Evolutionary conservation across 164 flowering plant genomes (phyloP).

Genomic region (Cinnamomum micranthum): DNA sequence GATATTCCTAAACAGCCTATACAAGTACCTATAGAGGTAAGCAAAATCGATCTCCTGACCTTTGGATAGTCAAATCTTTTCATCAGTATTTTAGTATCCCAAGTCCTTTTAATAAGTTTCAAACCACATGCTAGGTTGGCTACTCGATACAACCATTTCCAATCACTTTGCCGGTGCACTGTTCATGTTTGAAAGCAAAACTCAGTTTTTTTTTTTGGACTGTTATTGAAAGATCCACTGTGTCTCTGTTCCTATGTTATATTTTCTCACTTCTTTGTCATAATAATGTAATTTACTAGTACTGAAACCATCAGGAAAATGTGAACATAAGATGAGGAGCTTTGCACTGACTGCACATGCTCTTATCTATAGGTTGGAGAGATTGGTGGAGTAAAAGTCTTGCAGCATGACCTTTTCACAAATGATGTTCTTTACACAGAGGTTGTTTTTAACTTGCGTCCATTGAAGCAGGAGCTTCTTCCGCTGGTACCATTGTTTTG

Average conservation of each 20-base stretch:
- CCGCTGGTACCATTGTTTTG: conserved; percentile 93
- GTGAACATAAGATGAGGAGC: not conserved
- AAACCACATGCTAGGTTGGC: not conserved
- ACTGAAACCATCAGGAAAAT: not conserved
- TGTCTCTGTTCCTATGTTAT: no score
- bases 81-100: not conserved
- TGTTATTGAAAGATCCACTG: no score
- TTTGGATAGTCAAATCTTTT: not conserved
- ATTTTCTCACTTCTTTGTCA: not conserved
- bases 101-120: not conserved
- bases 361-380: conserved; percentile 59
- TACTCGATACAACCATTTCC: no score
- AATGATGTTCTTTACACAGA: conserved; percentile 94
- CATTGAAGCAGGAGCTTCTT: conserved; percentile 87
- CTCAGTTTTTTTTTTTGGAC: no score
- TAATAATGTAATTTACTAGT: not conserved
- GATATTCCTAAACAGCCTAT: conserved; percentile 89
- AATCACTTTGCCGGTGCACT: no score
- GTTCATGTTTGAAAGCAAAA: no score
- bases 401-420: conserved; percentile 93
- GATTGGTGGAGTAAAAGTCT: conserved; percentile 72
- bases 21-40: conserved; percentile 72
- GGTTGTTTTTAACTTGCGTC: conserved; percentile 76
- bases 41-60: not conserved
- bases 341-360: conserved; percentile 4